These are phyloP conservation scores for Lindgomyces ingoldianus DNA, from an alignment of 495 filamentous ascomycete species.

Conservation along the genomic window DNA sequence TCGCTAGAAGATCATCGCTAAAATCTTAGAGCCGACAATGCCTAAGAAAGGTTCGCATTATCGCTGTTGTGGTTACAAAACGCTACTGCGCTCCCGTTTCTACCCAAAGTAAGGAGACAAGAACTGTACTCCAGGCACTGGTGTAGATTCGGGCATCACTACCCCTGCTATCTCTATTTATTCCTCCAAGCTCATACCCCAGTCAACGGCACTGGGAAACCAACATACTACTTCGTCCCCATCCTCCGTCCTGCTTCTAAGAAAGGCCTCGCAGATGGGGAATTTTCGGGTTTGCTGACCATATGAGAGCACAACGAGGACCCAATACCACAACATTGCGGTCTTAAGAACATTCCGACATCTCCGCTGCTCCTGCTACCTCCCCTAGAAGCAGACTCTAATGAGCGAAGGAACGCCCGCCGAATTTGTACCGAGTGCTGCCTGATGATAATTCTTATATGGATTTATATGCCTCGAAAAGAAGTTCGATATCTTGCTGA, in stretches of 20 bases:
- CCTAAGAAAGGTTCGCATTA: neutral
- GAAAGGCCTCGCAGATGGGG: no score
- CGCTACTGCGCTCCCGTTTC: slow-evolving; percentile 14
- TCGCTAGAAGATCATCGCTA: no score
- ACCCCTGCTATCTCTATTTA: slow-evolving; percentile 12
- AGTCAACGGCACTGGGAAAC: slow-evolving; percentile 17
- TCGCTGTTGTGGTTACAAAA: slow-evolving; percentile 8
- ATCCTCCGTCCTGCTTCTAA: neutral
- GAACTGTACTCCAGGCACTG: neutral
- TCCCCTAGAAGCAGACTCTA: no score
- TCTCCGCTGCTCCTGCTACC: no score
- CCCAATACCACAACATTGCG: neutral
- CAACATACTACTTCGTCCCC: slow-evolving; percentile 21
- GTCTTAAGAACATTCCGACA: neutral
- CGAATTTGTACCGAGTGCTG: no score
- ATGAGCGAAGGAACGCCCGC: no score
- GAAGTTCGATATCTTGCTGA: no score
- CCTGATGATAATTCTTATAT: no score
- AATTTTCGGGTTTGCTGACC: no score
- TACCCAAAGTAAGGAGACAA: neutral
- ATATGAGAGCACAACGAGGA: no score
- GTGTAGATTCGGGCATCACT: slow-evolving; percentile 2
- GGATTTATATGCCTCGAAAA: no score
- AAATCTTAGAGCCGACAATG: no score
- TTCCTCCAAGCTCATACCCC: slow-evolving; percentile 14